phyloP scores from a whole-genome alignment of 441 rosid species.

The Erysimum pusillum region DNA sequence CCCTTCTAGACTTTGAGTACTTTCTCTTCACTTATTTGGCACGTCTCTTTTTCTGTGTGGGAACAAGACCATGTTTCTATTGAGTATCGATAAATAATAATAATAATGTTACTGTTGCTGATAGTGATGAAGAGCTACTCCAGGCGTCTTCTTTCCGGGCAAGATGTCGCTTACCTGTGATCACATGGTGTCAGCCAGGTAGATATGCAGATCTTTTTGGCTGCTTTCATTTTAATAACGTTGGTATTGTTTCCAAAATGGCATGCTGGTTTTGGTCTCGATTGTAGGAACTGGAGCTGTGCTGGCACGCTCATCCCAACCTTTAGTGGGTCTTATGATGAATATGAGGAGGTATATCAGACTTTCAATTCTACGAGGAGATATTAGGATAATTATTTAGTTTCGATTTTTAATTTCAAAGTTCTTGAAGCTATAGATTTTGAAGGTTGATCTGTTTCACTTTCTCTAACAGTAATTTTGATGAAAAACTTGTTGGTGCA shows the following conservation, averaged over 20 bases:
- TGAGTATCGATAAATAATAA: conserved; percentile 29
- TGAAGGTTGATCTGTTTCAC: conserved; percentile 31
- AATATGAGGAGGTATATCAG: conserved; percentile 88
- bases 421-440: conserved; percentile 33
- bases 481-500: conserved; percentile 98
- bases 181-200: conserved; percentile 99
- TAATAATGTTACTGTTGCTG: conserved; percentile 38
- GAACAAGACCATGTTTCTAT: conserved; percentile 17
- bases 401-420: conserved; percentile 32
- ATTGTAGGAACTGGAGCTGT: conserved; percentile 86
- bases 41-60: conserved; percentile 7
- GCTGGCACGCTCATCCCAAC: conserved; percentile 98
- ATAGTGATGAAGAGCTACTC: conserved; percentile 85
- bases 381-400: conserved; percentile 17
- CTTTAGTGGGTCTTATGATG: conserved; percentile 98
- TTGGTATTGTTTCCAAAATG: conserved; percentile 21
- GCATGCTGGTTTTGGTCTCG: conserved; percentile 28
- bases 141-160: conserved; percentile 96
- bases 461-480: conserved; percentile 70
- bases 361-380: conserved; percentile 33
- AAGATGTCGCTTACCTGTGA: conserved; percentile 86
- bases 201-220: conserved; percentile 42
- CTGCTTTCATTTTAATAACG: conserved; percentile 32
- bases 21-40: conserved; percentile 27
- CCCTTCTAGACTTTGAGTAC: conserved; percentile 11